A percentile compares a stretch with the other conserved stretches of the same genome.
Conservation (phyloP, 2,329 filamentous ascomycete genomes). For the Aspergillus sp. region DNA sequence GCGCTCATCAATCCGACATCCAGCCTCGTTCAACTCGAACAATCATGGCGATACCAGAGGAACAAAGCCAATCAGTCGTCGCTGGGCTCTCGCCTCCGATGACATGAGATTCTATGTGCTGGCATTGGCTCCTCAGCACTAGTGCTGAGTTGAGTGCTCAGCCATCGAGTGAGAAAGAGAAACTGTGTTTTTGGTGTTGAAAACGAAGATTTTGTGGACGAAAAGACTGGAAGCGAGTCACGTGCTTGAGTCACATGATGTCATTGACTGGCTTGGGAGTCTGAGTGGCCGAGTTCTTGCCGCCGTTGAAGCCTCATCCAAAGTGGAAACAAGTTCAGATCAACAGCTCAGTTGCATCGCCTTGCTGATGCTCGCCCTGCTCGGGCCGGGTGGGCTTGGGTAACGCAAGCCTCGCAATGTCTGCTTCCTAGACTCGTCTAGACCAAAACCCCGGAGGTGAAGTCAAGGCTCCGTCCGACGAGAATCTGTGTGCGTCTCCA, state of each 20-base stretch:
- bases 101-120: neutral
- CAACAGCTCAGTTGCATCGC: neutral
- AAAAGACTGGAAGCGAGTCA: conserved; percentile 15
- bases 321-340: neutral
- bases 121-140: neutral
- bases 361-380: neutral
- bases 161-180: neutral
- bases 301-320: neutral
- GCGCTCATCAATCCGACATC: conserved; percentile 8
- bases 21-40: conserved; percentile 1
- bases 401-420: neutral
- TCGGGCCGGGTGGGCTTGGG: neutral
- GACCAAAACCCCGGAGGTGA: neutral
- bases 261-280: neutral
- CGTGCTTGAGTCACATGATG: neutral
- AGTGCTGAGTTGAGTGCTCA: neutral
- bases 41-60: neutral
- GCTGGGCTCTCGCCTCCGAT: neutral
- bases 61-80: neutral
- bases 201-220: conserved; percentile 13
- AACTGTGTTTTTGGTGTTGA: neutral
- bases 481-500: neutral
- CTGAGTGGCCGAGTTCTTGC: neutral
- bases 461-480: neutral
- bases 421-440: neutral